Evolutionary conservation across 352 stramenopile genomes (phyloP), one percentile per base, ranked within the genome.

Genomic region (Globisporangium sylvaticum): DNA sequence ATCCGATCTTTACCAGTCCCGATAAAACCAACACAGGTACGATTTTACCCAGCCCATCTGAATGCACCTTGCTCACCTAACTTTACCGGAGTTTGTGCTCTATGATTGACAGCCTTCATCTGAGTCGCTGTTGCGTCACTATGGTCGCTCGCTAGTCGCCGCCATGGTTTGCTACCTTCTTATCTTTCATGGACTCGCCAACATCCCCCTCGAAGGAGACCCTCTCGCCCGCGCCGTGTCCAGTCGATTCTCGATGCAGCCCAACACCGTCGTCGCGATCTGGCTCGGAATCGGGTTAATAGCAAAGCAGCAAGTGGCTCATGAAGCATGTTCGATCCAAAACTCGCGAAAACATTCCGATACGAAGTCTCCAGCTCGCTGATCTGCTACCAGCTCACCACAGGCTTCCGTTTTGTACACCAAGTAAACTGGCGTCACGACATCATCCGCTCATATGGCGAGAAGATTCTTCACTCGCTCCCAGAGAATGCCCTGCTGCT

Each of bases 171-270:
- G 92, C 48, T 98, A 98, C 69, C 52, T 98, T 22, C 15, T 88
- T 4, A 77, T 97, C 0, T 98, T 98, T 71, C 92, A 98, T 72
- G 80, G 79, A 3, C 78, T 98, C 8, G 84, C 90, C 8, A 98
- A 98, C 68, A 73, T 98, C 29, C 94, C 94, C 6, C 77, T 98
- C 3, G 70, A 48, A 48, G 39, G 75, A 34, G 70, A 96, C 44
- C 72, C 77, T 5, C 88, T 98, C 18, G 73, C 97, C 9, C 96
- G 83, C 34, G 94, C 88, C 7, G 86, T 98, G 31, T 94, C 97
- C 53, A 81, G 82, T 69, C 86, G 90, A 29, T 97, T 97, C 65
- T 93, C 84, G 65, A 89, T 97, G 77, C 91, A 98, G 58, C 90
- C 92, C 12, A 97, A 97, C 68, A 81, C 97, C 20, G 44, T 98